Percentiles rank a stretch among this genome's conserved stretches.
Conservation (phyloP, 2,329 filamentous ascomycete species). For the Aspergillus awamori region DNA sequence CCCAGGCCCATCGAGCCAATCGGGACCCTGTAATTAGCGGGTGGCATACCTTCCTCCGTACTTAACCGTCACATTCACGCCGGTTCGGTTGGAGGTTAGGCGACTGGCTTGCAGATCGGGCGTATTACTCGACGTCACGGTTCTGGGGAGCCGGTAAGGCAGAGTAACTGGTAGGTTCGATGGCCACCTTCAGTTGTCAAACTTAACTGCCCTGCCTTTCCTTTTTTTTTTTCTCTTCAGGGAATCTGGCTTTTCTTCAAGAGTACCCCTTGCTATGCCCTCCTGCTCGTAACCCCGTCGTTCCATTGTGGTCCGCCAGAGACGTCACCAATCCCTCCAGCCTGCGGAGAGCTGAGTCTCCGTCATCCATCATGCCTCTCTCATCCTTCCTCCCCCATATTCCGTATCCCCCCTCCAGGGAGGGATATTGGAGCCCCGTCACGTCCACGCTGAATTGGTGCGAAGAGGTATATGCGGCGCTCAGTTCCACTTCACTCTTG, state of each 20-base stretch:
- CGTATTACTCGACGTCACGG: slow-evolving; percentile 12
- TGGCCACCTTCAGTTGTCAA: slow-evolving; percentile 1
- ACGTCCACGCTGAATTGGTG: slow-evolving; percentile 79
- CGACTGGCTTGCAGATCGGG: background rate
- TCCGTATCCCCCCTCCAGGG: slow-evolving; percentile 51
- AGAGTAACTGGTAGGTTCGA: background rate
- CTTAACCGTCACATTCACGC: no score
- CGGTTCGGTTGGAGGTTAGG: background rate
- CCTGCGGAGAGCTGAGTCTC: slow-evolving; percentile 14
- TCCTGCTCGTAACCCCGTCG: background rate
- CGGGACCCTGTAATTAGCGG: background rate
- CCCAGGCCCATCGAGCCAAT: background rate
- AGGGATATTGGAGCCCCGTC: slow-evolving; percentile 69
- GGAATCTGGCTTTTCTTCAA: background rate
- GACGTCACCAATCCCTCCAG: slow-evolving; percentile 1
- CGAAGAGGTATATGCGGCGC: slow-evolving; percentile 64
- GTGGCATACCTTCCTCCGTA: background rate
- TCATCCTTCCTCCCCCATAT: slow-evolving; percentile 36
- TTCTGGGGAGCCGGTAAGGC: slow-evolving; percentile 1
- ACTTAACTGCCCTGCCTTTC: background rate
- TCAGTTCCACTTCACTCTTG: background rate
- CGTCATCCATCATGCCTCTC: slow-evolving; percentile 29
- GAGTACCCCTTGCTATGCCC: background rate
- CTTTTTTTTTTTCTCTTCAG: background rate
- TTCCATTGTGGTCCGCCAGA: background rate